Evolutionary conservation across 768 basidiomycete species (phyloP).

Genomic region (Daedaleopsis sinensis): DNA sequence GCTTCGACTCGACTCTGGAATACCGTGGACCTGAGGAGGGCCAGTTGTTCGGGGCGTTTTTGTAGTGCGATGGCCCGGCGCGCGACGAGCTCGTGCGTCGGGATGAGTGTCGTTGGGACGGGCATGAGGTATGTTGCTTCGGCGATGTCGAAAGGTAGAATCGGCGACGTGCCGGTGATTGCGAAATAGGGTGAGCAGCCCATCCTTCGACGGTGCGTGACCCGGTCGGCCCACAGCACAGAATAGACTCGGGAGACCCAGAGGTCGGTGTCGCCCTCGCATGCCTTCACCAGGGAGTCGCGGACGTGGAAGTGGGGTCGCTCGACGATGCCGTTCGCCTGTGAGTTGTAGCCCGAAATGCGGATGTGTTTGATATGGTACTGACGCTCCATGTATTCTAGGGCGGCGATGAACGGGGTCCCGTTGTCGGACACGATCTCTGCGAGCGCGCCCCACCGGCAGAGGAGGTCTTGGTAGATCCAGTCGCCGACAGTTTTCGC

Average conservation of each 20-base stretch:
- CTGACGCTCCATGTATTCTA: constrained; percentile 26
- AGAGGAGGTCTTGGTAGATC: constrained; percentile 41
- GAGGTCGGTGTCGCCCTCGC: constrained; percentile 14
- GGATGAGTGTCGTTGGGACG: constrained; percentile 8
- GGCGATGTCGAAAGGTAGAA: constrained; percentile 22
- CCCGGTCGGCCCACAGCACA: constrained; percentile 40
- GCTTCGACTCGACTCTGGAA: constrained; percentile 3
- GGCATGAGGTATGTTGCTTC: constrained; percentile 19
- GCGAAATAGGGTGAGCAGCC: constrained; percentile 35
- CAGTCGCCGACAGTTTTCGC: constrained; percentile 30
- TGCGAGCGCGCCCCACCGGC: constrained; percentile 41
- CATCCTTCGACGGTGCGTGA: constrained; percentile 31
- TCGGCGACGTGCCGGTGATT: constrained; percentile 13
- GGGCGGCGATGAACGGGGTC: constrained; percentile 29
- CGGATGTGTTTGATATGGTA: constrained; percentile 41
- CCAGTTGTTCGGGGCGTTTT: constrained; percentile 13
- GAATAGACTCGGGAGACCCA: constrained; percentile 25
- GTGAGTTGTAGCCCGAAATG: constrained; percentile 9
- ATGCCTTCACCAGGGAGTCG: constrained; percentile 23
- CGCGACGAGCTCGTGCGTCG: constrained; percentile 16
- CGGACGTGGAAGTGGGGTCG: constrained; percentile 20
- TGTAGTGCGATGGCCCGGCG: constrained; percentile 5
- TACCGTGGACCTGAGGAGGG: constrained; percentile 5
- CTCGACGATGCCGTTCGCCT: constrained; percentile 25
- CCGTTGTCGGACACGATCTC: constrained; percentile 49